Evolutionary conservation across 2,329 filamentous ascomycete species (phyloP).

Genomic region (Mycocentrospora acerina): DNA sequence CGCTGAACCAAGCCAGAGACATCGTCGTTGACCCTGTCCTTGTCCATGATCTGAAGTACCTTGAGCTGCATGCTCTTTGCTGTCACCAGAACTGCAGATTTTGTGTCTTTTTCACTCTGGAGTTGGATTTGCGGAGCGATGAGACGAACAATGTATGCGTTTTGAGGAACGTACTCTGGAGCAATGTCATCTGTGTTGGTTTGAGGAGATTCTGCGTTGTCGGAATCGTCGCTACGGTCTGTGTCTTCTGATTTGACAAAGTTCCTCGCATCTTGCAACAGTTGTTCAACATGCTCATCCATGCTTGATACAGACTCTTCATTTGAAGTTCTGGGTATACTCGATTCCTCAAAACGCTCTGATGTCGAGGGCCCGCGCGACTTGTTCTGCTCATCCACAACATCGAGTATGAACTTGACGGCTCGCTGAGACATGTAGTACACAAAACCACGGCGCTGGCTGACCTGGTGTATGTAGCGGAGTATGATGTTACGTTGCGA

Average conservation of each 20-base stretch:
- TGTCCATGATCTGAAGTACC: slow-evolving; percentile 97
- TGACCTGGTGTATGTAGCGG: slow-evolving; percentile 95
- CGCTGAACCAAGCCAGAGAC: slow-evolving; percentile 95
- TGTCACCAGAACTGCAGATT: slow-evolving; percentile 93
- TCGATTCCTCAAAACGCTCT: slow-evolving; percentile 22
- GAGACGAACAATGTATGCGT: slow-evolving; percentile 89
- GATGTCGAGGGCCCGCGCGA: slow-evolving; percentile 45
- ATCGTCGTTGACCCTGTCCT: slow-evolving; percentile 84
- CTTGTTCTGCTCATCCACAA: slow-evolving; percentile 90
- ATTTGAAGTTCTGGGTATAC: slow-evolving; percentile 43
- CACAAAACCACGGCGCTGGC: slow-evolving; percentile 91
- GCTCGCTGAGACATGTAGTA: slow-evolving; percentile 96
- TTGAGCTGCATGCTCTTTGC: slow-evolving; percentile 98
- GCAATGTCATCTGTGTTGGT: slow-evolving; percentile 63
- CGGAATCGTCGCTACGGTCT: slow-evolving; percentile 19
- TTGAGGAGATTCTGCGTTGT: slow-evolving; percentile 17
- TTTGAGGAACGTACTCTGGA: slow-evolving; percentile 84
- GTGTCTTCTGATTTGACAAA: slow-evolving; percentile 74
- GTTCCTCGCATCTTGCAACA: slow-evolving; percentile 79
- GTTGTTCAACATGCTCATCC: slow-evolving; percentile 81
- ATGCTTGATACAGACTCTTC: slow-evolving; percentile 67
- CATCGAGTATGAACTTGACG: slow-evolving; percentile 97
- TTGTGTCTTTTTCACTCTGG: slow-evolving; percentile 96
- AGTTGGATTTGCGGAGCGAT: slow-evolving; percentile 98
- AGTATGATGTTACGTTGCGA: slow-evolving; percentile 92